These are phyloP conservation scores for Alisma plantagoaquatica DNA, from an alignment of 106 monocot genomes.

Conservation along the genomic window DNA sequence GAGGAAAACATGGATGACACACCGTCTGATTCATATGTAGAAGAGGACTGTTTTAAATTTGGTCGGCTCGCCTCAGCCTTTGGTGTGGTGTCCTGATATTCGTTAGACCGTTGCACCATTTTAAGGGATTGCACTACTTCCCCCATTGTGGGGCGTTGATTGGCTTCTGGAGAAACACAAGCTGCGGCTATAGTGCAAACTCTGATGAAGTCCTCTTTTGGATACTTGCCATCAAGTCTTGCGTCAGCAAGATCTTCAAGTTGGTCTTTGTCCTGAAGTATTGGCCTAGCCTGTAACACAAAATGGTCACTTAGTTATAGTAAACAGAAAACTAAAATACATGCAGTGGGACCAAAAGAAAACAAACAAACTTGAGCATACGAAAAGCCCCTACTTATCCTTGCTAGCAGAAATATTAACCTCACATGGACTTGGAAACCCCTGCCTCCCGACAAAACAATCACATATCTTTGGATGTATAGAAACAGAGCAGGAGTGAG, in stretches of 20 bases:
- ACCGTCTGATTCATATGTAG: constrained; percentile 74
- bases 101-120: constrained; percentile 71
- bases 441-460: too few relatives aligned
- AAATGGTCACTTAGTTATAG: background rate
- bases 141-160: constrained; percentile 91
- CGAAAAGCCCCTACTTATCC: background rate
- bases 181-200: constrained; percentile 34
- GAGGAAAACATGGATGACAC: constrained; percentile 93
- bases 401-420: background rate
- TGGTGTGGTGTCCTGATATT: constrained; percentile 49
- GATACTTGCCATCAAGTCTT: constrained; percentile 17
- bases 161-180: constrained; percentile 79
- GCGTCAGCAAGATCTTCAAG: constrained; percentile 19
- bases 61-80: constrained; percentile 33
- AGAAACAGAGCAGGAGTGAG: too few relatives aligned
- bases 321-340: background rate
- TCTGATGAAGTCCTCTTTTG: constrained; percentile 23
- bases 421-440: too few relatives aligned
- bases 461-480: too few relatives aligned
- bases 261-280: constrained; percentile 22
- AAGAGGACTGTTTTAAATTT: constrained; percentile 48
- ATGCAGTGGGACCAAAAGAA: background rate
- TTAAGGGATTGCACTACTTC: constrained; percentile 98
- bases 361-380: background rate
- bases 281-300: constrained; percentile 18